phyloP scores from a whole-genome alignment of 179 eudicot species.

The Drosera spatulata region DNA sequence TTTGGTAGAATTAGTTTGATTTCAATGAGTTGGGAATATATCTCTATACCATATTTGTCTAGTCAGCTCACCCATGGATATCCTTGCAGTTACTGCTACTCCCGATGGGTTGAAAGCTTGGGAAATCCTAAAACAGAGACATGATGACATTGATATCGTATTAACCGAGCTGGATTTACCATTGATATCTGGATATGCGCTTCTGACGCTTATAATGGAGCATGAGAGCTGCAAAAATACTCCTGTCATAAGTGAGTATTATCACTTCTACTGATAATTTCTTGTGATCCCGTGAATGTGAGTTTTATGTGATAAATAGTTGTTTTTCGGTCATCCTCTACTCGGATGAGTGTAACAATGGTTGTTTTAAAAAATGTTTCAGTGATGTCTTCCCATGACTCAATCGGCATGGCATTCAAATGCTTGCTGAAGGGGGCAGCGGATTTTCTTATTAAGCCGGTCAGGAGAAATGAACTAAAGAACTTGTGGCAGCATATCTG shows the following conservation, averaged over 20 bases:
- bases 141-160: conserved; percentile 43
- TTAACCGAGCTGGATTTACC: conserved; percentile 57
- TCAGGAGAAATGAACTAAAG: conserved; percentile 55
- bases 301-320: not conserved
- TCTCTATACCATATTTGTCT: too few relatives aligned
- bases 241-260: conserved; percentile 49
- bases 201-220: conserved; percentile 49
- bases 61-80: not conserved
- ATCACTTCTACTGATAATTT: not conserved
- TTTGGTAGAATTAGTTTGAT: too few relatives aligned
- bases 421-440: conserved; percentile 59
- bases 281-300: too few relatives aligned
- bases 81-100: conserved; percentile 48
- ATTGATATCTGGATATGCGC: conserved; percentile 64
- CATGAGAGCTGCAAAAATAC: conserved; percentile 49
- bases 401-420: conserved; percentile 43
- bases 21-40: too few relatives aligned
- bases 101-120: conserved; percentile 67
- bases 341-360: not conserved
- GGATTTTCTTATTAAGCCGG: conserved; percentile 60
- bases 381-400: conserved; percentile 65
- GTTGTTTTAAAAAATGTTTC: conserved; percentile 8
- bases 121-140: conserved; percentile 45
- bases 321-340: not conserved
- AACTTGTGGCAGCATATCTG: conserved; percentile 73